Conservation (phyloP, 2,329 filamentous ascomycete genomes). For the Verticillium isaacii region DNA sequence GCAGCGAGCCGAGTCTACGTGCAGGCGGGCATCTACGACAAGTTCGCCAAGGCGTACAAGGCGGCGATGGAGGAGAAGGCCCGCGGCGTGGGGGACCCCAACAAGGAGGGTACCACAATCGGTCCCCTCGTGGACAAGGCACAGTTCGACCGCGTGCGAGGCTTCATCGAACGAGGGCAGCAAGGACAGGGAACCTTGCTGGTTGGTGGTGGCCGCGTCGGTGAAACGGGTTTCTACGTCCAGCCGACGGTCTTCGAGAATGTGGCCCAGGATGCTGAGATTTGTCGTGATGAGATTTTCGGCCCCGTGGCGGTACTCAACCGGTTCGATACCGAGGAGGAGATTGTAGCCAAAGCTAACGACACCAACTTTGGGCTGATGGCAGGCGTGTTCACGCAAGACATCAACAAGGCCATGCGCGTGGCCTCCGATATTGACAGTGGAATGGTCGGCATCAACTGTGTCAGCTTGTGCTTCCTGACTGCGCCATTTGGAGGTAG, state of each 20-base stretch:
- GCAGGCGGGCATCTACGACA: slow-evolving; percentile 51
- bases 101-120: slow-evolving; percentile 52
- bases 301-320: slow-evolving; percentile 51
- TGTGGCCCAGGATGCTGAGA: slow-evolving; percentile 34
- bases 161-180: slow-evolving; percentile 38
- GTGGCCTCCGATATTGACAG: slow-evolving; percentile 53
- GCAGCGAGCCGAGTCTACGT: slow-evolving; percentile 70
- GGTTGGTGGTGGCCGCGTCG: slow-evolving; percentile 30
- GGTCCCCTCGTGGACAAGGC: slow-evolving; percentile 49
- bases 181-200: slow-evolving; percentile 28
- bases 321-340: slow-evolving; percentile 52
- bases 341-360: slow-evolving; percentile 50
- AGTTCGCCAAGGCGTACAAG: slow-evolving; percentile 56
- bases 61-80: slow-evolving; percentile 52
- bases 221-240: slow-evolving; percentile 37
- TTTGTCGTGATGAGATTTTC: slow-evolving; percentile 52
- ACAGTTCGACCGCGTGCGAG: slow-evolving; percentile 39
- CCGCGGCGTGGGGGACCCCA: slow-evolving; percentile 56
- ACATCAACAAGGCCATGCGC: slow-evolving; percentile 58
- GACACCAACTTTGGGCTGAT: slow-evolving; percentile 42
- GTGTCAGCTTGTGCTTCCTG: slow-evolving; percentile 30
- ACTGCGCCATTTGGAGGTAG: slow-evolving; percentile 42
- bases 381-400: slow-evolving; percentile 52
- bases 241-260: slow-evolving; percentile 41
- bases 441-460: slow-evolving; percentile 68